Base-by-base conservation (phyloP, 805 yeast species). In the Candida coquimbonensis region DNA sequence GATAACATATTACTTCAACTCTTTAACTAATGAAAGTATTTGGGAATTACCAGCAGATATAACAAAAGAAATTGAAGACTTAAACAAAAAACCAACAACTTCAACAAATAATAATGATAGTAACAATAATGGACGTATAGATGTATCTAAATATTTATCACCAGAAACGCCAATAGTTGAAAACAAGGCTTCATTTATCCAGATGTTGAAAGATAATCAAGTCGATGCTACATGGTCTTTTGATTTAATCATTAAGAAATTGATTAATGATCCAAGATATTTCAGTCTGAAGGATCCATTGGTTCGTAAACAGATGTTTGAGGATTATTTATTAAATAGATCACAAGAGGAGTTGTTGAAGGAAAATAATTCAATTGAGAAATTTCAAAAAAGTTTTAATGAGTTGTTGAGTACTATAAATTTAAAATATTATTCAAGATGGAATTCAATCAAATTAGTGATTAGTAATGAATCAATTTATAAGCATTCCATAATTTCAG, bases 151-250 rank as follows among this genome's bases (percentile, higher is more conserved):
- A 37, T 43, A 47, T 12, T 21, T 49, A 21, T 19, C 40, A n/a
- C 29, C 42, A n/a, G 8, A 53, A 56, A 0, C 50, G 49, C 36
- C 56, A 3, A 51, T 46, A 14, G 40, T 64, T 0, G 62, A 63
- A 11, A 21, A 17, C 38, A 74, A 72, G 38, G 51, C 55, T 5
- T 65, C 62, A 9, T 88, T 83, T 57, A 54, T 70, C 16, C 60
- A 66, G 3, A 68, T 88, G 74, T 65, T 89, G 9, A 61, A 65
- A 32, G 77, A 73, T 1, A 63, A 73, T 35, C 64, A 71, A 8
- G 87, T 88, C 3, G 89, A 83, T 59, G 73, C 84, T 0, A 74
- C 83, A 0, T 85, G 91, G 90, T 74, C 93, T 0, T 87, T 87
- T 62, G 77, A 74, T 41, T 69, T 69, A 47, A 83, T 85, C 1